Evolutionary conservation across 1,139 yeast genomes (phyloP), one percentile per base, ranked within the genome.

Genomic region (Blastobotrys apis): DNA sequence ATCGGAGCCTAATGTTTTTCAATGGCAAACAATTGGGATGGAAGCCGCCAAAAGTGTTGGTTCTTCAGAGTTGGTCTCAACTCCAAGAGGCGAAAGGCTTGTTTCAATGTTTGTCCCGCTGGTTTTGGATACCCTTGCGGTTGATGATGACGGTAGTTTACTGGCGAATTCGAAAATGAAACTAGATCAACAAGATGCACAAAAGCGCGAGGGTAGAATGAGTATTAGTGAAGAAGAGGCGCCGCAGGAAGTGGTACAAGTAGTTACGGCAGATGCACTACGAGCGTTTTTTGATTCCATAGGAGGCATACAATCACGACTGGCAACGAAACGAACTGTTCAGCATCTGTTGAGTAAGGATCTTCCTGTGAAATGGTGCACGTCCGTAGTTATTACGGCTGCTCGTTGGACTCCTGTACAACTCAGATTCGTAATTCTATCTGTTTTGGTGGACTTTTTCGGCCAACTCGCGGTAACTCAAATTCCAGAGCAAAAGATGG

Each of bases 341-440:
- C 48, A 53, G 2, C 69, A 59, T 49, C 51, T 68, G 19, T 44
- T 66, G 8, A 49, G 45, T 15, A 50, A 53, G 20, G 37, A 51
- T 13, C 41, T 48, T 10, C 44, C 69, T 52, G 53, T 57, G 9
- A 54, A 54, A 5, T 82, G 90, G 90, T 71, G 78, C 2, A 69
- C 74, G 22, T 64, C 72, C 2, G 70, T 88, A 44, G 66, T 86
- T 40, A 83, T 80, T 51, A 69, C 80, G 52, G 76, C 86, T 47
- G 78, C 62, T 9, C 75, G 78, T 37, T 87, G 92, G 79, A 77
- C 87, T 5, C 97, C 95, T 0, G 95, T 92, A 15, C 97, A 88
- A 59, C 69, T 87, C 50, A 71, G 98, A 52, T 90, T 86, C 62
- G 69, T 83, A 33, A 76, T 85, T 4, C 70, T 85, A 42, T 62